Conservation (phyloP, 306 rosid genomes). For the Rosa persica region DNA sequence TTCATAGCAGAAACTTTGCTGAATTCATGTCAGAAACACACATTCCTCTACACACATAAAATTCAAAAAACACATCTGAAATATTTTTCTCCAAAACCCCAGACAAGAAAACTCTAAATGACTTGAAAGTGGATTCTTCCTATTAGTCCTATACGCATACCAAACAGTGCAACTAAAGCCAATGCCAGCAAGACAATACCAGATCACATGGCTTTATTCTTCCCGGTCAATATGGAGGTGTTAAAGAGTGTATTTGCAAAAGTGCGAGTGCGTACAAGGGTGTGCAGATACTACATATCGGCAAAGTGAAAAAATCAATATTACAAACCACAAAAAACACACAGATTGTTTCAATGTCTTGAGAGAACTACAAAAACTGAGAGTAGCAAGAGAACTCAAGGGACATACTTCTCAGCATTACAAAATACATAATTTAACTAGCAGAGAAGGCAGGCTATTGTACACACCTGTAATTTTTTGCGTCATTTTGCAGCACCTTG, state of each 20-base stretch:
- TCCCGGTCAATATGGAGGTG: background rate
- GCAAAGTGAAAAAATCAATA: background rate
- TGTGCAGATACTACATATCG: background rate
- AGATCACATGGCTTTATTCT: background rate
- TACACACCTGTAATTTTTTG: conserved; percentile 66
- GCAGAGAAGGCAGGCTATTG: conserved; percentile 13
- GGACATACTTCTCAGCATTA: conserved; percentile 3
- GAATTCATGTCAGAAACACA: background rate
- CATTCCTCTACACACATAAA: background rate
- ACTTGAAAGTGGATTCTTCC: background rate
- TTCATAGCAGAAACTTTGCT: background rate
- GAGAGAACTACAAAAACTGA: background rate
- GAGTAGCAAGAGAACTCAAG: background rate
- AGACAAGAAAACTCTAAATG: background rate
- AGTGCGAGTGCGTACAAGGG: background rate
- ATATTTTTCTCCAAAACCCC: background rate
- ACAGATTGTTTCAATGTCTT: background rate
- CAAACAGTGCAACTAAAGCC: background rate
- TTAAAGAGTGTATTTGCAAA: background rate
- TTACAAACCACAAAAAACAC: background rate
- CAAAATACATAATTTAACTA: background rate
- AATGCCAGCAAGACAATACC: background rate
- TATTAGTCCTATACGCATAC: background rate
- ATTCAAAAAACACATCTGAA: background rate
- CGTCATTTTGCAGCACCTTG: conserved; percentile 82